Percentiles rank a stretch among this genome's conserved stretches.
phyloP scores from a whole-genome alignment of 768 basidiomycete species.

The Boletus tomentosulus region DNA sequence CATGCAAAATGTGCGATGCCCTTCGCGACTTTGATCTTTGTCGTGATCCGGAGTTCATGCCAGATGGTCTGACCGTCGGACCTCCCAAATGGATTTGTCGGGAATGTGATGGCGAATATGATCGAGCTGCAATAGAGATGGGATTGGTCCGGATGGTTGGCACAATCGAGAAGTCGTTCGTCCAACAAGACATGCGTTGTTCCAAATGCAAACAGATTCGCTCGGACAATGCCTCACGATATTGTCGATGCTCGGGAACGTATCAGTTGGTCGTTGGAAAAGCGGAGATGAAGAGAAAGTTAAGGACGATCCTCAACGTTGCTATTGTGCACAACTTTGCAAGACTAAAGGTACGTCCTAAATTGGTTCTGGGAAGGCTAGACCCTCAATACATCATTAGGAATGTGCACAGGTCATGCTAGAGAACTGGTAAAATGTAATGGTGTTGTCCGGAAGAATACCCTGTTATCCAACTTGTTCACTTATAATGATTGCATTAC shows the following conservation, averaged over 20 bases:
- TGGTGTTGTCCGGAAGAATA: not conserved
- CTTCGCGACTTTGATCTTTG: slow-evolving; percentile 95
- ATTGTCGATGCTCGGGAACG: slow-evolving; percentile 85
- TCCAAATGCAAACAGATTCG: slow-evolving; percentile 87
- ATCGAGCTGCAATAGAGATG: slow-evolving; percentile 84
- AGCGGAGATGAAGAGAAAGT: slow-evolving; percentile 62
- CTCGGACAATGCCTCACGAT: slow-evolving; percentile 78
- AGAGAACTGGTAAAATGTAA: slow-evolving; percentile 32
- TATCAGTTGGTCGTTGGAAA: slow-evolving; percentile 73
- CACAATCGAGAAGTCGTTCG: slow-evolving; percentile 64
- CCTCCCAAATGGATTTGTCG: slow-evolving; percentile 64
- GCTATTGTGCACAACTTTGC: slow-evolving; percentile 67
- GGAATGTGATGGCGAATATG: slow-evolving; percentile 80
- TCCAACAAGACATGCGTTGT: slow-evolving; percentile 89
- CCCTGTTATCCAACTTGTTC: not conserved
- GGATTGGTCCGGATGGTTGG: slow-evolving; percentile 75
- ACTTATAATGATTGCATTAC: too few species aligned
- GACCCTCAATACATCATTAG: slow-evolving; percentile 17
- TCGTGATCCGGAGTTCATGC: slow-evolving; percentile 80
- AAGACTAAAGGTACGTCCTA: slow-evolving; percentile 56
- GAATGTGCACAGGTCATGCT: slow-evolving; percentile 38
- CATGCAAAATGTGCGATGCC: slow-evolving; percentile 81
- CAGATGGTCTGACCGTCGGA: slow-evolving; percentile 45
- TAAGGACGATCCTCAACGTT: slow-evolving; percentile 82
- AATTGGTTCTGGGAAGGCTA: not conserved